These are phyloP conservation scores for Cystobasidium sp. DNA, from an alignment of 1,284 basidiomycete species.

Conservation along the genomic window DNA sequence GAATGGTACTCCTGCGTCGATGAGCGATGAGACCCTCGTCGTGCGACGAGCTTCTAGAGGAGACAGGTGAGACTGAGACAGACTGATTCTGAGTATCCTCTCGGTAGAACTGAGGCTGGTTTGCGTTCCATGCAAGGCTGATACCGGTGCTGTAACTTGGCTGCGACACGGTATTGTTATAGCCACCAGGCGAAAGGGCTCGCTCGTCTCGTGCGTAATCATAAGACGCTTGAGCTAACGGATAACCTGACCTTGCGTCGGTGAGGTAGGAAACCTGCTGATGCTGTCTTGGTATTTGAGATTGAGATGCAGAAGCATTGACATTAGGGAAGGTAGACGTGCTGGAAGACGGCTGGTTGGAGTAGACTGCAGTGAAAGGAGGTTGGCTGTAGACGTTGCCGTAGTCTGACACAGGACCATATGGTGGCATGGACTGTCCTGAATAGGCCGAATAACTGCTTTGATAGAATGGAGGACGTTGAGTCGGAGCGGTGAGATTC, in stretches of 20 bases:
- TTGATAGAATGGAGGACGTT: background rate
- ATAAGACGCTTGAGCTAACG: background rate
- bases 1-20: background rate
- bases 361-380: background rate
- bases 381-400: background rate
- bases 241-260: background rate
- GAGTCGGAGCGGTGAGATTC: background rate
- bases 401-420: background rate
- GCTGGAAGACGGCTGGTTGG: background rate
- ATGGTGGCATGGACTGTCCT: background rate
- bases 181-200: background rate
- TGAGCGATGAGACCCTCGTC: background rate
- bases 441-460: background rate
- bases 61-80: constrained; percentile 6
- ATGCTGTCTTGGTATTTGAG: background rate
- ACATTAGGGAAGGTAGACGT: too few species aligned
- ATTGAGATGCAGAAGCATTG: too few species aligned
- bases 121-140: background rate
- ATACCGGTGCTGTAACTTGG: background rate
- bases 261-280: background rate
- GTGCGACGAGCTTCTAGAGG: constrained; percentile 5
- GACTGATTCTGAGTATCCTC: background rate
- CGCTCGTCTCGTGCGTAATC: background rate
- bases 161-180: background rate
- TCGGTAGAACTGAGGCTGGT: background rate